Base-by-base conservation (phyloP, 2,329 filamentous ascomycete species). In the Neonectria faginata region DNA sequence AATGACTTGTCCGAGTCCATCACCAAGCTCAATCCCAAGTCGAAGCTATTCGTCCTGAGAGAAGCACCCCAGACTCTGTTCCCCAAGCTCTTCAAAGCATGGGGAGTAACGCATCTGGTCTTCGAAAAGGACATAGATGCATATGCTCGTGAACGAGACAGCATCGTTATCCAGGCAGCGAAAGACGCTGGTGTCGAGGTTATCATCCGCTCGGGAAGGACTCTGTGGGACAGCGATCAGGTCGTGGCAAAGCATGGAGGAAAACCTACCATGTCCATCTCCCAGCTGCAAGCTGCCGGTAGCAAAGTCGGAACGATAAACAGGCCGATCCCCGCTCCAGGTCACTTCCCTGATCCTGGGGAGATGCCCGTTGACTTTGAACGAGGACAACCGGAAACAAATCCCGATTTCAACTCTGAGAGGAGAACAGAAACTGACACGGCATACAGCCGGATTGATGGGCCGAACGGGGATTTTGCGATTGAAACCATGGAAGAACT, bases 41-140 rank as follows among this genome's bases (percentile, higher is more conserved):
- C 89, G 18, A 91, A 90, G 74, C 84, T 94, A 1, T 89, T 92
- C 66, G 84, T 94, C 25, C 81, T 94, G 16, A 85, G 92, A 29
- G 91, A 93, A 78, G 89, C 86, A 0, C 91, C 91, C 0, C 89
- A 91, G 73, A 92, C 88, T 0, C 77, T 93, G 1, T 83, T 94
- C 3, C 88, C 89, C 1, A 92, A 92, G 76, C 80, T 94, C 1
- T 91, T 93, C 82, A 87, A 88, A 70, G 85, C 86, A 18, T 94
- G 91, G 92, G 85, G 86, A 2, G 88, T 92, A 27, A 92, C 91
- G 0, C 91, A 94, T 77, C 78, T 94, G 5, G 91, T 93, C 0
- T 94, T 93, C 70, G 92, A 94, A 75, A 91, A 90, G 72, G 92
- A 94, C 71, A 92, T 91, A 0, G 92, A 94, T 79, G 83, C 89